Evolutionary conservation across 805 yeast genomes (phyloP), one percentile per base, ranked within the genome.

Genomic region (Phaffomyces antillensis): DNA sequence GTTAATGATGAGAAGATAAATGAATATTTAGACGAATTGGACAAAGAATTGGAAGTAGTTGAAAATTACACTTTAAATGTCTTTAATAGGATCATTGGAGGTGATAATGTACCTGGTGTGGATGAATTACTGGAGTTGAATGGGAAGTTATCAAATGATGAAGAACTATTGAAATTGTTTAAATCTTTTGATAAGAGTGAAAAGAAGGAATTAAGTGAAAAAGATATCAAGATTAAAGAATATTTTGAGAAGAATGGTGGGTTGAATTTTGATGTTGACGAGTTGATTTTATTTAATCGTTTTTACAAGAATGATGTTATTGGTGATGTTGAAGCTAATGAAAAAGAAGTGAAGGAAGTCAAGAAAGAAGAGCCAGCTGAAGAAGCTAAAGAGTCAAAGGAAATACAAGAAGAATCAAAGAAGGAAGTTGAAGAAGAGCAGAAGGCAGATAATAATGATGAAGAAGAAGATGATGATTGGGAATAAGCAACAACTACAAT

Each of bases 31-130:
- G 90, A 86, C 50, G 75, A 77, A 8, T 70, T 90, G 48, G 97
- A 89, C 61, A 66, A 76, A 51, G 82, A 80, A 52, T 68, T 90
- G 39, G 96, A 86, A 53, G 70, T 70, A 43, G 80, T 87, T 8
- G 96, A 90, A 60, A 75, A 73, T 42, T 64, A 72, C 30, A 90
- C 95, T 0, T 76, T 82, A 1, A 67, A 68, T n/a, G 40, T 79
- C 76, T 54, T 77, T 79, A 16, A 61, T 66, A 36, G 77, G 72
- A 28, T 28, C 30, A 55, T 68, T 84, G 45, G 76, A 6, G 20
- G 10, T n/a, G 18, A 17, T 24, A 47, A 55, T 16, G 39, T 39
- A n/a, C 54, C 24, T 49, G 49, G 51, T 36, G 65, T 55, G 7
- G 42, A 43, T 7, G 46, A 66, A 73, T n/a, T 32, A 6, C 3